Evolutionary conservation across 176 grass and related monocot species (phyloP).

Genomic region (Carex pumila): DNA sequence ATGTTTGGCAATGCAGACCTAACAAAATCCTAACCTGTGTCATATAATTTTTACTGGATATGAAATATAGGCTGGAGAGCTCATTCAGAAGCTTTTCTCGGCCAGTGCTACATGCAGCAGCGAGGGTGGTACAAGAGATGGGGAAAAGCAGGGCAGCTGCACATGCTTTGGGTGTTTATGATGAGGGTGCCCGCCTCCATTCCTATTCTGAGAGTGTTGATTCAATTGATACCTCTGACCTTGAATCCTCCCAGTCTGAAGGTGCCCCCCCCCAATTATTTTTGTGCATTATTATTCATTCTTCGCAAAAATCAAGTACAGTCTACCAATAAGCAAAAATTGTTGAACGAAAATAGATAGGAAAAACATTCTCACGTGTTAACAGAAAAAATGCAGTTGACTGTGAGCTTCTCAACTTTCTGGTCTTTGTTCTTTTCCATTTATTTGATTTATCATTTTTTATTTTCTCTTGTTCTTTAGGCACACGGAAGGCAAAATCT

Average conservation of each 20-base stretch:
- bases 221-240: conserved; percentile 65
- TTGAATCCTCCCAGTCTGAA: conserved; percentile 72
- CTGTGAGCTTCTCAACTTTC: not conserved
- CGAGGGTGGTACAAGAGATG: conserved; percentile 99
- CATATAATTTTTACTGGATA: conserved; percentile 19
- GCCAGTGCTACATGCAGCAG: conserved; percentile 88
- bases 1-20: not conserved
- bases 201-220: conserved; percentile 73
- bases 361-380: not conserved
- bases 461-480: conserved; percentile 32
- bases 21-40: conserved; percentile 14
- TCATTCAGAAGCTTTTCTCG: conserved; percentile 98
- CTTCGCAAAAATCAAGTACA: not conserved
- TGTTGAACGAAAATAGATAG: not conserved
- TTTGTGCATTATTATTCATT: not conserved
- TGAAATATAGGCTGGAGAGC: conserved; percentile 68
- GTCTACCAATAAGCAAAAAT: not conserved
- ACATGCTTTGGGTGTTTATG: conserved; percentile 84
- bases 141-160: conserved; percentile 97
- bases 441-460: conserved; percentile 10
- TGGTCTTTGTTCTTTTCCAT: not conserved
- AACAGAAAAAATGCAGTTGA: not conserved
- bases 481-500: conserved; percentile 51
- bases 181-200: conserved; percentile 66
- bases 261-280: conserved; percentile 22